Evolutionary conservation across 2,329 filamentous ascomycete species (phyloP), one percentile per base, ranked within the genome.

Genomic region (Penicillium sp.): DNA sequence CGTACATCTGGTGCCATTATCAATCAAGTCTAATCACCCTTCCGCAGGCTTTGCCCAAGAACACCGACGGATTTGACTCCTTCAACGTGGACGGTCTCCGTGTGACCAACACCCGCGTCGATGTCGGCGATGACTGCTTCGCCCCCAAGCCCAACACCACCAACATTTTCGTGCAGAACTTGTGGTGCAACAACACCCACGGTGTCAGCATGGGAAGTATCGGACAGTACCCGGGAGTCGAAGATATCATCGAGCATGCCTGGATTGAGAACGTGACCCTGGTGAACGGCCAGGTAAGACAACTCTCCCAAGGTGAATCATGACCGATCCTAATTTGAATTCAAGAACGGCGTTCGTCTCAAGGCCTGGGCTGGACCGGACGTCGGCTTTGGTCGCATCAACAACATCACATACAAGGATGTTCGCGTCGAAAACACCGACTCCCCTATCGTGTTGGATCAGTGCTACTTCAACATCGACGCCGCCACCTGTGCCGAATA

Each of bases 51-150:
- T 71, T 79, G 1, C 81, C 83, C 5, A 83, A 83, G 64, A 86
- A 86, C 66, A 85, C 82, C 0, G 83, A 86, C 58, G 84, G 84
- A 40, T 85, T 85, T 67, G 83, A 86, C 70, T 81, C 81, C 0
- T 73, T 82, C 51, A 85, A 84, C 51, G 78, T 83, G 32, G 77
- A 83, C 49, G 78, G 78, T 0, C 67, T 86, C 8, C 78, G 69
- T 0, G 79, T 84, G 18, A 77, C 78, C 54, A 77, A 80, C 27
- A 72, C 77, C 2, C 79, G 77, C 66, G 76, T 82, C 25, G 78
- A 83, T 50, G 79, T 80, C 40, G 81, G 80, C n/a, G 80, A 85
- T 55, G 83, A 85, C 66, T 85, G 82, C 66, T 84, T 85, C 71
- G 83, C 80, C 1, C 80, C 82, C 7, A 85, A 86, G 66, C 79